These are phyloP conservation scores for Pseudogymnoascus verrucosus DNA, from an alignment of 2,329 filamentous ascomycete species.

Conservation along the genomic window DNA sequence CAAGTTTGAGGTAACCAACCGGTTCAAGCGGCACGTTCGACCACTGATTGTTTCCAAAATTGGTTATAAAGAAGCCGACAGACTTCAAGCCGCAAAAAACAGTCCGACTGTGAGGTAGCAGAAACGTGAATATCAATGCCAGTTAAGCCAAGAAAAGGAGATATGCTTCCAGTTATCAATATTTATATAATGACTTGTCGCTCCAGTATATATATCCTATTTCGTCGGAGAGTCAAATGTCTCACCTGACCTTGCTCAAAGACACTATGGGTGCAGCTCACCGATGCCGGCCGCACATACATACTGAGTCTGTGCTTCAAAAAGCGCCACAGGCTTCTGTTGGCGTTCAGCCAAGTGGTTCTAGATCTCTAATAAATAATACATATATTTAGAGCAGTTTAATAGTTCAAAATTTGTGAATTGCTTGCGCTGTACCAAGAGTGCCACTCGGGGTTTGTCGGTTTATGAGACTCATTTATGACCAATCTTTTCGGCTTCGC, in stretches of 20 bases:
- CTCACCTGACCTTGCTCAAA: not conserved
- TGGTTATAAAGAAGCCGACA: not conserved
- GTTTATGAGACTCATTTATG: not conserved
- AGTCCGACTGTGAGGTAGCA: not conserved
- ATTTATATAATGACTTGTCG: not conserved
- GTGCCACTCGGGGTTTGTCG: not conserved
- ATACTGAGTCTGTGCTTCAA: not conserved
- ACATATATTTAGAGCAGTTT: not conserved
- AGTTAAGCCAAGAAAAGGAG: not conserved
- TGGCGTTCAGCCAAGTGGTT: not conserved
- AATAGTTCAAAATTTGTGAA: not conserved
- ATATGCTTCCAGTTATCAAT: not conserved
- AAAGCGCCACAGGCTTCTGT: not conserved
- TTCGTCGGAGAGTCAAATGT: not conserved
- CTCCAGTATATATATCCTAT: not conserved
- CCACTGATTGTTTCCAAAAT: not conserved
- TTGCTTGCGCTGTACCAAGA: not conserved
- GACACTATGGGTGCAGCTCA: not conserved
- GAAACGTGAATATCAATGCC: not conserved
- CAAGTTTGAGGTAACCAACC: not conserved
- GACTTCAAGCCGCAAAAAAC: not conserved
- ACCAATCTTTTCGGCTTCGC: not conserved
- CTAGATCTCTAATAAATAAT: not conserved
- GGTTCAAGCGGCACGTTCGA: not conserved
- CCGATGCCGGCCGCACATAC: not conserved